These are phyloP conservation scores for Porcisia deanei DNA, from an alignment of 208 protist species.

Conservation along the genomic window DNA sequence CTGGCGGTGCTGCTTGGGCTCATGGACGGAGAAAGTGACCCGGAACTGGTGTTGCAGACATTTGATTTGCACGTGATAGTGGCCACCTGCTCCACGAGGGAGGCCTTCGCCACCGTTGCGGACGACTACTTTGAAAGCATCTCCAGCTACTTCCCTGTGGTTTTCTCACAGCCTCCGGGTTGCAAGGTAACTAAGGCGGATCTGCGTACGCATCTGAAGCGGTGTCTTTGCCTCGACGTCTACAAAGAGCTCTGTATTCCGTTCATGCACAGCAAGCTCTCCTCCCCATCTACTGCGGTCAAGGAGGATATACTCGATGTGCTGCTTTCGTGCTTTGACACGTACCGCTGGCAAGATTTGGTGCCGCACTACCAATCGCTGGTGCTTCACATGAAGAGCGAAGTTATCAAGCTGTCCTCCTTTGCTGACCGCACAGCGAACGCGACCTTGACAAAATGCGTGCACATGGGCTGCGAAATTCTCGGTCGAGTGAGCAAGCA, in stretches of 20 bases:
- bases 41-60: conserved; percentile 54
- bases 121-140: conserved; percentile 79
- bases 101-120: conserved; percentile 31
- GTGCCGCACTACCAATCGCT: conserved; percentile 29
- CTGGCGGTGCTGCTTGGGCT: conserved; percentile 48
- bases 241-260: conserved; percentile 63
- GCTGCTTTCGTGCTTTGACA: conserved; percentile 37
- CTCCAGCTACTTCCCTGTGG: conserved; percentile 85
- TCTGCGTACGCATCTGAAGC: conserved; percentile 41
- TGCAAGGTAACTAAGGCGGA: conserved; percentile 71
- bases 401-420: conserved; percentile 59
- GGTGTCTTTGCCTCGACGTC: conserved; percentile 40
- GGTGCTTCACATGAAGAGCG: conserved; percentile 53
- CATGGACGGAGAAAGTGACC: conserved; percentile 81
- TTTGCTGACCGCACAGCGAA: conserved; percentile 33
- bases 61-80: conserved; percentile 53
- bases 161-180: conserved; percentile 68
- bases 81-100: conserved; percentile 13
- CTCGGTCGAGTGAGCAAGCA: conserved; percentile 31
- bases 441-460: conserved; percentile 32
- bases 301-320: conserved; percentile 61
- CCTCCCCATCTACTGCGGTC: conserved; percentile 63
- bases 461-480: conserved; percentile 37
- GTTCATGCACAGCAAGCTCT: conserved; percentile 71
- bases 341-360: conserved; percentile 17